Conservation (phyloP, 352 stramenopile species). For the Elongisporangium prolatum region DNA sequence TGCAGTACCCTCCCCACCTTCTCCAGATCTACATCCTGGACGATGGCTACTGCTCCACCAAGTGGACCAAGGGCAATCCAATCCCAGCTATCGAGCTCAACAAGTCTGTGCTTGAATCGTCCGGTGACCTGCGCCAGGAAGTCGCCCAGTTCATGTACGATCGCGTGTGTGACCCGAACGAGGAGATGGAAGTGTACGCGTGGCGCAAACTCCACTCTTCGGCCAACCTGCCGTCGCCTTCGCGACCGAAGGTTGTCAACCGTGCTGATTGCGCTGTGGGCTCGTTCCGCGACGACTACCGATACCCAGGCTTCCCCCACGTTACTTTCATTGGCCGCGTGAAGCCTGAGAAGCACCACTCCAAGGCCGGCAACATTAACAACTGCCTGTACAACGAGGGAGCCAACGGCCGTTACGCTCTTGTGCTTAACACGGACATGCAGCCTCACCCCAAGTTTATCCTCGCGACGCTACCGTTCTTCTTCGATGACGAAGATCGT, state of each 20-base stretch:
- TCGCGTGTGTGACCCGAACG: constrained; percentile 79
- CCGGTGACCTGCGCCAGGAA: constrained; percentile 76
- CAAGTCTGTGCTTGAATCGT: constrained; percentile 71
- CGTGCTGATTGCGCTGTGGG: constrained; percentile 70
- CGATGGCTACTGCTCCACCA: constrained; percentile 78
- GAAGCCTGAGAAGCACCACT: constrained; percentile 72
- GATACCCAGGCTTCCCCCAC: constrained; percentile 72
- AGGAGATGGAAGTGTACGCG: constrained; percentile 85
- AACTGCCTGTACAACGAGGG: constrained; percentile 88
- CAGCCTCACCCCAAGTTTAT: constrained; percentile 84
- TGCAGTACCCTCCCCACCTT: constrained; percentile 85
- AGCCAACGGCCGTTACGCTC: constrained; percentile 66
- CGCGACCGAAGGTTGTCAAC: constrained; percentile 68
- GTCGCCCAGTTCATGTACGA: constrained; percentile 88
- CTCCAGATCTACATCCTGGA: constrained; percentile 85
- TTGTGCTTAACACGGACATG: constrained; percentile 85
- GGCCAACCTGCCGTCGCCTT: constrained; percentile 67
- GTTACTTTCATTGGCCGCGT: constrained; percentile 78
- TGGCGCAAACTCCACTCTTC: constrained; percentile 85
- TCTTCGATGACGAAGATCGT: constrained; percentile 83
- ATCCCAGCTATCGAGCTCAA: constrained; percentile 69
- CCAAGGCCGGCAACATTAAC: constrained; percentile 89
- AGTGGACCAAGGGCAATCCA: constrained; percentile 77
- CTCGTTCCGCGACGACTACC: constrained; percentile 84
- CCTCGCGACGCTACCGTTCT: constrained; percentile 75